A percentile compares a stretch with the other conserved stretches of the same genome.
phyloP scores from a whole-genome alignment of 129 eudicot genomes.

The Centaurea solstitialis region DNA sequence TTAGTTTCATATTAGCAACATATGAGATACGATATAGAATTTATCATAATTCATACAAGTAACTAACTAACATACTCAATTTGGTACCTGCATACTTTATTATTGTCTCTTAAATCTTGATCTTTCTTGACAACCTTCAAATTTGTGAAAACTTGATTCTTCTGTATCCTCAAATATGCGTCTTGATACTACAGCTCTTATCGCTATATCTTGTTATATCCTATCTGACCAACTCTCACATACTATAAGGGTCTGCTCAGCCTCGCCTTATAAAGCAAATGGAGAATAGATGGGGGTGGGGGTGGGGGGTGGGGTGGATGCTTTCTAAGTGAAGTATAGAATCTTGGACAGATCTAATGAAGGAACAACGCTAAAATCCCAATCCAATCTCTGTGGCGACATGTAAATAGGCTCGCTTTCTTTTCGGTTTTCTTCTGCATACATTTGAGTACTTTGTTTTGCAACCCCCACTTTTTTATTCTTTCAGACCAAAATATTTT shows the following conservation, averaged over 20 bases:
- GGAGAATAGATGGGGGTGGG: conserved; percentile 17
- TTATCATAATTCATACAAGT: no score
- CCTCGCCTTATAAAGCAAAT: conserved; percentile 59
- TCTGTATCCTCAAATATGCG: conserved; percentile 24
- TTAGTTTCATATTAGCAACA: conserved; percentile 32
- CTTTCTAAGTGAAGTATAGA: conserved; percentile 68
- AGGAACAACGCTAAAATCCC: conserved; percentile 25
- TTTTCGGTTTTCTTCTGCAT: conserved; percentile 40
- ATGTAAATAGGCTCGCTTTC: conserved; percentile 46
- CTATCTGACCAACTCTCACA: conserved; percentile 38
- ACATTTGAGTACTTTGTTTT: conserved; percentile 32
- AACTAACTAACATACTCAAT: conserved; percentile 17
- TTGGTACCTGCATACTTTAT: conserved; percentile 49
- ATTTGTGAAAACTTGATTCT: conserved; percentile 30
- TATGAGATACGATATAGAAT: conserved; percentile 6
- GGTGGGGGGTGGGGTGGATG: conserved; percentile 37
- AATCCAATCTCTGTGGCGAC: conserved; percentile 42
- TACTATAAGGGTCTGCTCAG: conserved; percentile 32
- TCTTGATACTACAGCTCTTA: conserved; percentile 40
- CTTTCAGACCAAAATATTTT: conserved; percentile 30
- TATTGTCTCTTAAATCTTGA: conserved; percentile 31
- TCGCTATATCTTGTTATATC: conserved; percentile 37
- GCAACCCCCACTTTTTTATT: conserved; percentile 43
- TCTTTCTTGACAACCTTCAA: conserved; percentile 26
- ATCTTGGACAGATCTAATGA: conserved; percentile 50